Evolutionary conservation across 805 yeast genomes (phyloP), one percentile per base, ranked within the genome.

Genomic region (Candida chilensis): DNA sequence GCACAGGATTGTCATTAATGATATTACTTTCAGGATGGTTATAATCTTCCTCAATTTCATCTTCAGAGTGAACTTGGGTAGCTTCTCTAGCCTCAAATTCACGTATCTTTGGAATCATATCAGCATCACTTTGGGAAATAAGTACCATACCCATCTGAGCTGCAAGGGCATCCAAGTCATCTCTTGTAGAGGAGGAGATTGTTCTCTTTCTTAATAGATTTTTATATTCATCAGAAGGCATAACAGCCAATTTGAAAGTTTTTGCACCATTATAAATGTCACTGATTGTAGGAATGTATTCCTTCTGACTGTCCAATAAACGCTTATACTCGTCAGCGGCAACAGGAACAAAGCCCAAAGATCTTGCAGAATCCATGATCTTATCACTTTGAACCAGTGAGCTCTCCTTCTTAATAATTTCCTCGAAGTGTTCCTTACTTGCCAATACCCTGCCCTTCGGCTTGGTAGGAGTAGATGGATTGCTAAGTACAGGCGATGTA

Each of bases 191-290:
- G 11, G 14, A 34, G 36, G 28, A 16, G 20, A 17, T 17, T 6
- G 17, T 17, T 13, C 28, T 14, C 22, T 42, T 49, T 25, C 47
- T 51, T 29, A 63, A 35, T 15, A 67, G 40, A 2, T 42, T 32
- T 28, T 47, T 50, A 38, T 64, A 68, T 32, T 68, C 74, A 0
- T 63, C 70, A 5, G 48, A 38, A 2, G 74, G 60, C 26, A 71
- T 37, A 1, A 70, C 63, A 2, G 64, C 53, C 29, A 71, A 42
- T 6, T 63, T 61, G 38, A 64, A 62, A 11, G 47, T 47, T 41
- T 56, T 60, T 4, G 77, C 68, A 32, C 28, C 16, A 30, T 35
- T 27, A 31, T 32, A 11, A 30, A 32, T 10, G 35, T 35, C 8
- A 33, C 16, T 37, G 22, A 26, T 26, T 10, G 28, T 26, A 9